phyloP scores from a whole-genome alignment of 306 rosid species.

The apple (Malus domestica) region DNA sequence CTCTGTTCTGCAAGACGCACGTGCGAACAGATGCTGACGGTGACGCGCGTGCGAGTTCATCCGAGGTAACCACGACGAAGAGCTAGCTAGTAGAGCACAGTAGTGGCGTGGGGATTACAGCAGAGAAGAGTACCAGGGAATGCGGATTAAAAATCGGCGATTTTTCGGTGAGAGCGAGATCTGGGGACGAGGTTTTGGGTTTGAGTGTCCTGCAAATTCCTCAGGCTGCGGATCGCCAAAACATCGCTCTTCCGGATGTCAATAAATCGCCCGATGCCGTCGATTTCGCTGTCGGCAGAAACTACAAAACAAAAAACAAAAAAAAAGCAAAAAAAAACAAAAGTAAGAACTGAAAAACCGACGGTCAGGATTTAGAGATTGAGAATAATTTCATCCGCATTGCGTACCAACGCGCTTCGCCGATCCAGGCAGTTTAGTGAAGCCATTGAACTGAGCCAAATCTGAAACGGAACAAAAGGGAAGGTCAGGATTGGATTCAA shows the following conservation, averaged over 20 bases:
- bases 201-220: slow-evolving; percentile 54
- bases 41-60: slow-evolving; percentile 18
- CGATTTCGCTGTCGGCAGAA: slow-evolving; percentile 26
- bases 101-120: neutral
- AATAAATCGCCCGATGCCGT: slow-evolving; percentile 25
- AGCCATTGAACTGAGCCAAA: slow-evolving; percentile 56
- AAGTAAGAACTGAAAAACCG: neutral
- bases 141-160: slow-evolving; percentile 60
- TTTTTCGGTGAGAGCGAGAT: slow-evolving; percentile 57
- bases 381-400: slow-evolving; percentile 15
- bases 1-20: neutral
- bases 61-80: neutral
- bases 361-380: neutral
- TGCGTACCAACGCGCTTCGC: slow-evolving; percentile 31
- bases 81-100: neutral
- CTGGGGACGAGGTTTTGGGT: slow-evolving; percentile 24
- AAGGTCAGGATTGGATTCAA: neutral
- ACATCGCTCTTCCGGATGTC: slow-evolving; percentile 38
- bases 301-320: neutral
- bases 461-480: slow-evolving; percentile 25
- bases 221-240: slow-evolving; percentile 52
- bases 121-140: neutral
- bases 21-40: slow-evolving; percentile 8
- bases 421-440: slow-evolving; percentile 20
- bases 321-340: neutral